Evolutionary conservation across 176 grass and related monocot species (phyloP), one percentile per base, ranked within the genome.

Genomic region (Carex littledalei): DNA sequence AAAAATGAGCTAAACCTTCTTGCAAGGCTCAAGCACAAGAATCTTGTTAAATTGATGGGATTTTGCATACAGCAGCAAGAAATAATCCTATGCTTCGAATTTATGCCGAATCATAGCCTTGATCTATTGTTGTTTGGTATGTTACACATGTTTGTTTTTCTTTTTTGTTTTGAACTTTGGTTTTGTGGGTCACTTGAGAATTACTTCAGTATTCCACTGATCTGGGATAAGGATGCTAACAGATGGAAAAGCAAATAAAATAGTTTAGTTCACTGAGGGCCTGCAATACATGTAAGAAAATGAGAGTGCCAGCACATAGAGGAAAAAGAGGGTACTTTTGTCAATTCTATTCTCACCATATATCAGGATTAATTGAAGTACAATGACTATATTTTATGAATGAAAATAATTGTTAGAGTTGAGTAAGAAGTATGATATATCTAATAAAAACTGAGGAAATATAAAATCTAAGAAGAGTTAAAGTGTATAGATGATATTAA

Each of bases 101-200:
- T 49, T 43, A 24, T 82, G 62, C 37, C 8, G 58, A 65, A 82
- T 31, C 13, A 3, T 15, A 82, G 80, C 58, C 80, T 82, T 1
- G 80, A 82, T 49, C 60, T 52, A 52, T 15, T 82, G 41, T 24
- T 82, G 63, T 82, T 67, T 64, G 80, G 60, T 82, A 82, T 26
- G 6, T 43, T 63, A 63, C 7, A 24, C 37, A 39, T 53, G 6
- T 29, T 22, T 52, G 0, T 75, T 26, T n/a, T 74, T 49, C 8
- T 15, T 6, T 75, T 75, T 75, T 3, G 22, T 24, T 24, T 50
- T 74, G 18, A 74, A 74, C 14, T 73, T 1, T 75, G 3, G 9
- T 70, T 0, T 39, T 43, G 62, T 20, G 67, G 29, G 35, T 41
- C 7, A n/a, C 16, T 43, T 43, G 35, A 43, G 35, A 69, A 69